Evolutionary conservation across 768 basidiomycete genomes (phyloP).

Genomic region (Trametes gibbosa): DNA sequence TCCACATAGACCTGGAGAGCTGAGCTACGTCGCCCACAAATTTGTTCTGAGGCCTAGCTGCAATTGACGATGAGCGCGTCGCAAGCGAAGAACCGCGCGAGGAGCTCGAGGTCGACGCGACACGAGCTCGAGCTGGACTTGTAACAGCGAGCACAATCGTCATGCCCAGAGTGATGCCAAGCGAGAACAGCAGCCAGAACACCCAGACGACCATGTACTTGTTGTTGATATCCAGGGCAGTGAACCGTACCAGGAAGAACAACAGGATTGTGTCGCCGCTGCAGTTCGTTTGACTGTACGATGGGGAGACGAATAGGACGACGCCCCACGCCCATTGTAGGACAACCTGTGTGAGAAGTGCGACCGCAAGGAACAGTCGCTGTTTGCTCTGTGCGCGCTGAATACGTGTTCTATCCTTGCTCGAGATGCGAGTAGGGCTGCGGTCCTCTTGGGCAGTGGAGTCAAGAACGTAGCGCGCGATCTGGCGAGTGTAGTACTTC

Average conservation of each 20-base stretch:
- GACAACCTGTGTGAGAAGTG: constrained; percentile 27
- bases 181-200: constrained; percentile 26
- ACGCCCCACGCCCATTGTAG: constrained; percentile 30
- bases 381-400: constrained; percentile 20
- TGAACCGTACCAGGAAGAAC: constrained; percentile 21
- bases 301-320: constrained; percentile 24
- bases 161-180: constrained; percentile 24
- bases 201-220: constrained; percentile 26
- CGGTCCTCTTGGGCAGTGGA: constrained; percentile 2
- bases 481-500: constrained; percentile 18
- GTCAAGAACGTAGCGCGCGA: constrained; percentile 13
- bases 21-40: background rate
- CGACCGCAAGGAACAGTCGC: constrained; percentile 25
- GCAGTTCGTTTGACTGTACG: constrained; percentile 24
- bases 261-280: constrained; percentile 22
- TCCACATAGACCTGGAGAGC: background rate
- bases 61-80: background rate
- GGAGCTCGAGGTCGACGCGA: background rate
- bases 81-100: constrained; percentile 3
- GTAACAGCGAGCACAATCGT: constrained; percentile 23
- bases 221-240: constrained; percentile 15
- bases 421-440: constrained; percentile 1
- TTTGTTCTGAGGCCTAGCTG: background rate
- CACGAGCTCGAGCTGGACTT: constrained; percentile 14
- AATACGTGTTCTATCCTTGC: constrained; percentile 13